Percentiles rank a stretch among this genome's conserved stretches.
phyloP scores from a whole-genome alignment of 768 basidiomycete species.

The Serendipita sp. region DNA sequence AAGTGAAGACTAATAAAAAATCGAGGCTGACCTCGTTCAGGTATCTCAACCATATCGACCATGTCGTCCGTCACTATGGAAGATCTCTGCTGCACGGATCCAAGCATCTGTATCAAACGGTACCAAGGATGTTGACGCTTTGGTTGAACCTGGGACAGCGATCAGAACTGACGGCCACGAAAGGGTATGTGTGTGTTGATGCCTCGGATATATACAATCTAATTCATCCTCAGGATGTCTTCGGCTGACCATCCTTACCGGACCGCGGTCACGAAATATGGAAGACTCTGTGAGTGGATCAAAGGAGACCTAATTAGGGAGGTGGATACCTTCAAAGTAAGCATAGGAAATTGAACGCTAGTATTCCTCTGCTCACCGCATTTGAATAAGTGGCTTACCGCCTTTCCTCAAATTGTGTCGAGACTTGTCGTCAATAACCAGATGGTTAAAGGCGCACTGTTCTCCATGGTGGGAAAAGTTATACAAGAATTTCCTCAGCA shows the following conservation, averaged over 20 bases:
- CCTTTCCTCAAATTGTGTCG: conserved; percentile 93
- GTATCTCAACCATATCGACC: neutral
- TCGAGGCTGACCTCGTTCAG: neutral
- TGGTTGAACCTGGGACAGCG: conserved; percentile 87
- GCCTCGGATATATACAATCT: neutral
- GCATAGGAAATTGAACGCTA: conserved; percentile 6
- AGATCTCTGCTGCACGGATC: conserved; percentile 67
- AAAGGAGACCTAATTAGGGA: conserved; percentile 40
- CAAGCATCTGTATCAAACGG: conserved; percentile 91
- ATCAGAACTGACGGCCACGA: conserved; percentile 10
- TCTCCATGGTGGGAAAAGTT: conserved; percentile 52
- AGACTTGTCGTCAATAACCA: conserved; percentile 64
- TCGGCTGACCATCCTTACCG: conserved; percentile 12
- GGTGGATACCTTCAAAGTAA: conserved; percentile 68
- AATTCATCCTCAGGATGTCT: conserved; percentile 5
- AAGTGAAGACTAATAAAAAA: neutral
- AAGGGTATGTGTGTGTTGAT: neutral
- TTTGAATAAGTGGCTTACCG: conserved; percentile 69
- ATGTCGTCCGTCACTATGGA: conserved; percentile 43
- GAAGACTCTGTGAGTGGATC: conserved; percentile 38
- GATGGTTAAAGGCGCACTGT: conserved; percentile 43
- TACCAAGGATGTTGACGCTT: conserved; percentile 83
- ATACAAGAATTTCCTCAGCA: conserved; percentile 79
- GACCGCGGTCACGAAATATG: conserved; percentile 24
- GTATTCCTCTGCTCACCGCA: conserved; percentile 6